A percentile compares a stretch with the other conserved stretches of the same genome.
phyloP scores from a whole-genome alignment of 768 basidiomycete species.

The Pisolithus orientalis region DNA sequence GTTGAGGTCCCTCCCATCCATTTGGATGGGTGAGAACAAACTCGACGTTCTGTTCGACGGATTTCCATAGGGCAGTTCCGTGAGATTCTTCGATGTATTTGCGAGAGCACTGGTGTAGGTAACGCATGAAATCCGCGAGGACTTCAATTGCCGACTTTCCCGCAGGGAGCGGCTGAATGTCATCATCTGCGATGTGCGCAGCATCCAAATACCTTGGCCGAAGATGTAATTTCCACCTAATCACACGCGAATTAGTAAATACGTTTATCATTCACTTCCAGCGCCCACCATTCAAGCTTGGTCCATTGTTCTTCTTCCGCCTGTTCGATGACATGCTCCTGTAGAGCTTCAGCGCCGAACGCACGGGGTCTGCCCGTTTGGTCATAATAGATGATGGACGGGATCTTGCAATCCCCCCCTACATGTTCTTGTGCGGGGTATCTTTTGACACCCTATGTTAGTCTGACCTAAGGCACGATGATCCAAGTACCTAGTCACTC shows the following conservation, averaged over 20 bases:
- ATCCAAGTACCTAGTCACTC: slow-evolving; percentile 24
- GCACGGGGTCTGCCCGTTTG: slow-evolving; percentile 32
- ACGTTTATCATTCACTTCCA: neutral
- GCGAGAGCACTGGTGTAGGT: slow-evolving; percentile 38
- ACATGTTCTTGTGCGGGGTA: slow-evolving; percentile 39
- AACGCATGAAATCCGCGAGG: slow-evolving; percentile 42
- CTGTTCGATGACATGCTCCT: slow-evolving; percentile 31
- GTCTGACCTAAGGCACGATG: neutral
- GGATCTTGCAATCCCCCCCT: slow-evolving; percentile 43
- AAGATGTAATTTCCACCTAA: slow-evolving; percentile 35
- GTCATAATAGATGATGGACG: slow-evolving; percentile 44
- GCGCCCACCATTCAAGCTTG: slow-evolving; percentile 39
- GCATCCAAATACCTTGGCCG: slow-evolving; percentile 28
- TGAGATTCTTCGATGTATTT: slow-evolving; percentile 45
- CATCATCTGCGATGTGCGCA: slow-evolving; percentile 25
- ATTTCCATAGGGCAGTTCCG: slow-evolving; percentile 40
- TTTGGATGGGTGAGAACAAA: slow-evolving; percentile 59
- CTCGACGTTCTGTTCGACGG: slow-evolving; percentile 36
- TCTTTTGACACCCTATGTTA: slow-evolving; percentile 11
- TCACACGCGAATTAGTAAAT: neutral
- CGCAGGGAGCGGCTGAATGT: slow-evolving; percentile 35
- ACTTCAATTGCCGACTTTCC: slow-evolving; percentile 37
- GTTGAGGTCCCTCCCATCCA: slow-evolving; percentile 60
- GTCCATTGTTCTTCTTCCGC: slow-evolving; percentile 41
- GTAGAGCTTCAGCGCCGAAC: slow-evolving; percentile 40